Conservation (phyloP, 306 rosid genomes). For the Cucurbita ficifolia region DNA sequence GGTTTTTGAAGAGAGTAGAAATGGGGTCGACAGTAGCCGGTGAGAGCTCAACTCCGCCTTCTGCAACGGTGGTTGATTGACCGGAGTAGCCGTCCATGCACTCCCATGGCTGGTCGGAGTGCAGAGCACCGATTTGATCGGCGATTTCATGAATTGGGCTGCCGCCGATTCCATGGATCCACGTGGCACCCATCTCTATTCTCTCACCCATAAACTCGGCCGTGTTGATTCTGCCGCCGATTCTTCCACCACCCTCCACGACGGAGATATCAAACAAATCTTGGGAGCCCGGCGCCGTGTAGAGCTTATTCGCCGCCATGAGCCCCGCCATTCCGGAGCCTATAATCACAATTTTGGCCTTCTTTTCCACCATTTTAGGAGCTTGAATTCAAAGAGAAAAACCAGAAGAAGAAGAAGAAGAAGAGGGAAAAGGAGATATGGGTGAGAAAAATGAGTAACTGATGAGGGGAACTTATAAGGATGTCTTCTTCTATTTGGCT, state of each 20-base stretch:
- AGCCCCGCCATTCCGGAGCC: constrained; percentile 99
- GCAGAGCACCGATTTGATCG: constrained; percentile 42
- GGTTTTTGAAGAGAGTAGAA: constrained; percentile 44
- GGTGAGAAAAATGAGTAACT: constrained; percentile 44
- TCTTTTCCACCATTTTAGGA: constrained; percentile 55
- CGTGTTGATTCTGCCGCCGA: constrained; percentile 91
- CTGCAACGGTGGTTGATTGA: constrained; percentile 51
- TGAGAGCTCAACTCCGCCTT: constrained; percentile 48
- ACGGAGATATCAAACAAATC: constrained; percentile 61
- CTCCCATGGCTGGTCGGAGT: constrained; percentile 88
- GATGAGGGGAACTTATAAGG: constrained; percentile 48
- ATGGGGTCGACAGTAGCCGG: constrained; percentile 45
- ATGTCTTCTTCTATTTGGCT: constrained; percentile 12
- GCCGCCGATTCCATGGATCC: constrained; percentile 95
- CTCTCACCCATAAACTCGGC: constrained; percentile 80
- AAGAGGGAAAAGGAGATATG: constrained; percentile 12
- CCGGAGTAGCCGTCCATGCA: constrained; percentile 67
- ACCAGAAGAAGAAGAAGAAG: not conserved
- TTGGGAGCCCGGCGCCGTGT: constrained; percentile 30
- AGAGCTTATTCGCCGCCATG: constrained; percentile 80
- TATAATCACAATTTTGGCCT: constrained; percentile 67
- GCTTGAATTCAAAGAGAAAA: not conserved
- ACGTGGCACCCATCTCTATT: constrained; percentile 97
- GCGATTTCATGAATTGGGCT: constrained; percentile 84
- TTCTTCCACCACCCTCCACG: constrained; percentile 75